Evolutionary conservation across 2,329 filamentous ascomycete species (phyloP).

Genomic region (Lachnellula willkommii): DNA sequence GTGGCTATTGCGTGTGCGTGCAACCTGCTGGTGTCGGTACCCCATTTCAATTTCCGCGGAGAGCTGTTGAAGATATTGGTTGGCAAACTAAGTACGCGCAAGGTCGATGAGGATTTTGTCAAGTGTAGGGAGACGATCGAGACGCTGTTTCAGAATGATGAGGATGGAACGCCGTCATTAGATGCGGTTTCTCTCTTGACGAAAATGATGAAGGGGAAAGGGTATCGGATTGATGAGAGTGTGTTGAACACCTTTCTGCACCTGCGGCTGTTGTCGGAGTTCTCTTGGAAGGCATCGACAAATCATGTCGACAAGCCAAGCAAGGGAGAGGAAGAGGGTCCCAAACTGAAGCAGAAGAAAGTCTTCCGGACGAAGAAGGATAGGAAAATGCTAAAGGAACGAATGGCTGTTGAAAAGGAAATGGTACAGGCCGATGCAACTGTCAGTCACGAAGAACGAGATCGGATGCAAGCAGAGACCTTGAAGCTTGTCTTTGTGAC

Average conservation of each 20-base stretch:
- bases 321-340: conserved; percentile 42
- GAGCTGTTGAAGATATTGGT: conserved; percentile 86
- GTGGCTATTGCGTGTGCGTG: conserved; percentile 84
- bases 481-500: conserved; percentile 91
- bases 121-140: conserved; percentile 77
- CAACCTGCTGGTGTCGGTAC: conserved; percentile 71
- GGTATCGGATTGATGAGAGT: conserved; percentile 77
- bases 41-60: conserved; percentile 93
- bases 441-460: conserved; percentile 86
- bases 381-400: conserved; percentile 77
- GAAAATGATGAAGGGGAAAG: conserved; percentile 90
- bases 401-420: conserved; percentile 84
- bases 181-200: conserved; percentile 80
- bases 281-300: conserved; percentile 75
- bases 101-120: conserved; percentile 66
- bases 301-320: conserved; percentile 61
- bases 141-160: conserved; percentile 76
- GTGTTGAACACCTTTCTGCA: conserved; percentile 89
- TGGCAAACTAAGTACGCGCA: conserved; percentile 69
- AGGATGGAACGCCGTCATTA: conserved; percentile 81
- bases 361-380: conserved; percentile 86
- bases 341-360: conserved; percentile 67
- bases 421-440: conserved; percentile 88
- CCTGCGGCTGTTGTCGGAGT: conserved; percentile 81
- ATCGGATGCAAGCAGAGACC: conserved; percentile 91